Evolutionary conservation across 345 rosid genomes (phyloP).

Genomic region (Aurinia saxatilis): DNA sequence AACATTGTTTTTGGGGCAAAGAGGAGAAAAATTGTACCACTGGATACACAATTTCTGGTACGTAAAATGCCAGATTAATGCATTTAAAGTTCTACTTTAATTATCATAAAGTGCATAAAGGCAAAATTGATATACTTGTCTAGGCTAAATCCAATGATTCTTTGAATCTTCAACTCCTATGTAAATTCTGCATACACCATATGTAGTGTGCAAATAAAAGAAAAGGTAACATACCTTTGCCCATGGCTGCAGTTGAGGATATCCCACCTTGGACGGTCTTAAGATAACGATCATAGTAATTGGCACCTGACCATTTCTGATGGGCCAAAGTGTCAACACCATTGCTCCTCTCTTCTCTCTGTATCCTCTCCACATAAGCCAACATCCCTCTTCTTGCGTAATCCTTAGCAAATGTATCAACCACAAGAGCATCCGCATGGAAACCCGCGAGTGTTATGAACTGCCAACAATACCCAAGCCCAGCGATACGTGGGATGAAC

Average conservation of each 20-base stretch:
- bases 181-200: not conserved
- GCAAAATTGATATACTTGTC: not conserved
- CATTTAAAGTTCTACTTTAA: too few relatives aligned
- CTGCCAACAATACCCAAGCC: slow-evolving; percentile 88
- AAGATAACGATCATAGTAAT: slow-evolving; percentile 80
- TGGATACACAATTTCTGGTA: not conserved
- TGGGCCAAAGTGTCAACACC: slow-evolving; percentile 94
- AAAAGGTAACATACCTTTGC: slow-evolving; percentile 53
- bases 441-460: slow-evolving; percentile 92
- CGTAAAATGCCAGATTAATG: not conserved
- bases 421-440: slow-evolving; percentile 88
- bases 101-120: not conserved
- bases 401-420: slow-evolving; percentile 76
- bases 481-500: slow-evolving; percentile 79
- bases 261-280: slow-evolving; percentile 94
- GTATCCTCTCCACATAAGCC: slow-evolving; percentile 94
- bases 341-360: slow-evolving; percentile 89
- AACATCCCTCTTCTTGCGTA: slow-evolving; percentile 82
- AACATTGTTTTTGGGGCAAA: not conserved
- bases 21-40: not conserved
- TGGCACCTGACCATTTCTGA: slow-evolving; percentile 99
- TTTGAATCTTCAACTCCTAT: not conserved
- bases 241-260: slow-evolving; percentile 97
- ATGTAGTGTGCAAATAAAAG: not conserved
- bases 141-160: not conserved